These are phyloP conservation scores for Metschnikowia dekortorum DNA, from an alignment of 805 yeast species.

Conservation along the genomic window DNA sequence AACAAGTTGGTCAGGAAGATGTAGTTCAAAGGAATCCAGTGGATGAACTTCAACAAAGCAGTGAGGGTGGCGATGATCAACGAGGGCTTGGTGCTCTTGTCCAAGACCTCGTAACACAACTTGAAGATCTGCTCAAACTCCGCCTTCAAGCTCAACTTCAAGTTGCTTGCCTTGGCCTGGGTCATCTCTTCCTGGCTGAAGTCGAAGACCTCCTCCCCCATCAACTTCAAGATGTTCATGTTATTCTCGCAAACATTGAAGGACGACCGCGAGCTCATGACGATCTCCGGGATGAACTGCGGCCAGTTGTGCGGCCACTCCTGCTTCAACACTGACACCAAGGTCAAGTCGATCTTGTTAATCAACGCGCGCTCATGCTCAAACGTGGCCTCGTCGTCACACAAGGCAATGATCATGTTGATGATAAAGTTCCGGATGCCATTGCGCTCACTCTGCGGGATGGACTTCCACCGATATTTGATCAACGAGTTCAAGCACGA, in stretches of 20 bases:
- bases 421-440: conserved; percentile 94
- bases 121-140: conserved; percentile 93
- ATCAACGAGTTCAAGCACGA: conserved; percentile 86
- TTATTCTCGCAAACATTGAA: conserved; percentile 96
- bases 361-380: conserved; percentile 74
- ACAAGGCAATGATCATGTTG: conserved; percentile 86
- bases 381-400: conserved; percentile 76
- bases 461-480: conserved; percentile 87
- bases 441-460: conserved; percentile 81
- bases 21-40: conserved; percentile 91
- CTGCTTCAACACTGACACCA: conserved; percentile 91
- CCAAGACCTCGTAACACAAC: conserved; percentile 89
- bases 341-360: conserved; percentile 87
- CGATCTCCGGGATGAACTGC: conserved; percentile 89
- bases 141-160: conserved; percentile 78
- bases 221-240: conserved; percentile 83
- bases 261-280: conserved; percentile 75
- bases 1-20: conserved; percentile 85
- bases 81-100: conserved; percentile 80
- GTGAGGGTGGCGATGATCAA: conserved; percentile 80
- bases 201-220: conserved; percentile 95
- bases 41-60: conserved; percentile 77
- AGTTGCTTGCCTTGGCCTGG: conserved; percentile 82
- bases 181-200: conserved; percentile 95
- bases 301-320: conserved; percentile 99